Percentiles rank a stretch among this genome's conserved stretches.
These are phyloP conservation scores for Trichothecium sympodiale DNA, from an alignment of 2,329 filamentous ascomycete genomes.

Conservation along the genomic window DNA sequence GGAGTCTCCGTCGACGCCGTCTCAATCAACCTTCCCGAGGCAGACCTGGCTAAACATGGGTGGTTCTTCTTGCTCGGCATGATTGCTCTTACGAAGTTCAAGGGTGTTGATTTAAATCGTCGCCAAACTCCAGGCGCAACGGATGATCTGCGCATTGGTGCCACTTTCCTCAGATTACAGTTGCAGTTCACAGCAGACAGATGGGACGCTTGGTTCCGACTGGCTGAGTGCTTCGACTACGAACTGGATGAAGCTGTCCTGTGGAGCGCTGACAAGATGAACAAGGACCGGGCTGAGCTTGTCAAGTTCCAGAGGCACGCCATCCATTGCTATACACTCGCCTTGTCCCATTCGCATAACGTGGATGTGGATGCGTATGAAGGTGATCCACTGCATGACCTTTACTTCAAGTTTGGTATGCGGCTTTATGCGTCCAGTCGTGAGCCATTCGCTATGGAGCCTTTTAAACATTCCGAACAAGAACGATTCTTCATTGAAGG, in stretches of 20 bases:
- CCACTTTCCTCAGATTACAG: constrained; percentile 70
- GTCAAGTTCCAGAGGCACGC: constrained; percentile 66
- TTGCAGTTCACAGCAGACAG: constrained; percentile 70
- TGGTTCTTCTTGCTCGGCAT: constrained; percentile 92
- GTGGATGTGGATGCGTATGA: constrained; percentile 32
- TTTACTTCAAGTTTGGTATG: constrained; percentile 51
- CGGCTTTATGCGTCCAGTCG: constrained; percentile 51
- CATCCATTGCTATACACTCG: constrained; percentile 67
- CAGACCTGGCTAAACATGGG: constrained; percentile 63
- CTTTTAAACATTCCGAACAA: constrained; percentile 44
- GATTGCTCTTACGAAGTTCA: constrained; percentile 79
- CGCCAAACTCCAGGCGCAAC: constrained; percentile 68
- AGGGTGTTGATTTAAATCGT: constrained; percentile 56
- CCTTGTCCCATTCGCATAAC: constrained; percentile 42
- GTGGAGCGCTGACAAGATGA: constrained; percentile 86
- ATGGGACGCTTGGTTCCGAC: constrained; percentile 86
- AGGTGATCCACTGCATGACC: constrained; percentile 42
- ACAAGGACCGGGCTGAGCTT: constrained; percentile 66
- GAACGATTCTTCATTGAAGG: constrained; percentile 45
- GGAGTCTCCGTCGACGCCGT: constrained; percentile 64
- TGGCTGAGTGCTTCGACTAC: constrained; percentile 79
- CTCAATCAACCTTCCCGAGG: constrained; percentile 56
- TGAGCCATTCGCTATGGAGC: constrained; percentile 52
- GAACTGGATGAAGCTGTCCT: constrained; percentile 79
- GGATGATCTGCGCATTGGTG: constrained; percentile 73